Evolutionary conservation across 2,329 filamentous ascomycete species (phyloP).

Genomic region (Aspergillus aculeatus): DNA sequence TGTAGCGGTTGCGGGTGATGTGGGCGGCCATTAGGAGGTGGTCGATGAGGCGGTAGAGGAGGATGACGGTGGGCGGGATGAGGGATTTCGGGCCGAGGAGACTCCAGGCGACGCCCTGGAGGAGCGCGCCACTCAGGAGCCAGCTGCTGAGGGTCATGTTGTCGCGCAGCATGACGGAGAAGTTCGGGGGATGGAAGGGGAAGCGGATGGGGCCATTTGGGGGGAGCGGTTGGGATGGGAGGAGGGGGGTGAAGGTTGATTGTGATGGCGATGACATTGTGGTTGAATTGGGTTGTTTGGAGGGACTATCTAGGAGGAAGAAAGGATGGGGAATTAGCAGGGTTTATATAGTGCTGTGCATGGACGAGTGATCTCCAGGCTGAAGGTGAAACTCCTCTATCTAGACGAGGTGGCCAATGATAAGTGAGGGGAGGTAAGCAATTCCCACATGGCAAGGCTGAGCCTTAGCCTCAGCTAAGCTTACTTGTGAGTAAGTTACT

Average conservation of each 20-base stretch:
- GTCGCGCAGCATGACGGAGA: constrained; percentile 25
- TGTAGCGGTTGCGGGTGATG: constrained; percentile 39
- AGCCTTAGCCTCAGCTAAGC: too few species aligned
- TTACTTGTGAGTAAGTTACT: too few species aligned
- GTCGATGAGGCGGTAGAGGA: constrained; percentile 35
- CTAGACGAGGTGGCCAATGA: too few species aligned
- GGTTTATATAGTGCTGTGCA: too few species aligned
- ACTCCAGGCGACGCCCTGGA: constrained; percentile 37
- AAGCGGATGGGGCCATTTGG: not conserved
- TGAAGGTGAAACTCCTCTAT: too few species aligned
- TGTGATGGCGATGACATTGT: too few species aligned
- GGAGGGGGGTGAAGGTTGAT: constrained; percentile 3
- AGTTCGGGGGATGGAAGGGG: not conserved
- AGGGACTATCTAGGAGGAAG: too few species aligned
- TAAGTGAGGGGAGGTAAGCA: too few species aligned
- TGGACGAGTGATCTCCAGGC: too few species aligned
- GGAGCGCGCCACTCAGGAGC: constrained; percentile 41
- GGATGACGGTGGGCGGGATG: constrained; percentile 32
- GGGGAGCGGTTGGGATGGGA: not conserved
- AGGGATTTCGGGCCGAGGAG: constrained; percentile 34
- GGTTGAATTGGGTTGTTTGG: too few species aligned
- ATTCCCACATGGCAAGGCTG: too few species aligned
- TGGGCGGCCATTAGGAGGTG: constrained; percentile 34
- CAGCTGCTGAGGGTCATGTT: constrained; percentile 42
- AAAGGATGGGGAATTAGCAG: too few species aligned